A percentile compares a stretch with the other conserved stretches of the same genome.
Evolutionary conservation across 2,329 filamentous ascomycete genomes (phyloP).

Genomic region (Thielaviopsis punctulata): DNA sequence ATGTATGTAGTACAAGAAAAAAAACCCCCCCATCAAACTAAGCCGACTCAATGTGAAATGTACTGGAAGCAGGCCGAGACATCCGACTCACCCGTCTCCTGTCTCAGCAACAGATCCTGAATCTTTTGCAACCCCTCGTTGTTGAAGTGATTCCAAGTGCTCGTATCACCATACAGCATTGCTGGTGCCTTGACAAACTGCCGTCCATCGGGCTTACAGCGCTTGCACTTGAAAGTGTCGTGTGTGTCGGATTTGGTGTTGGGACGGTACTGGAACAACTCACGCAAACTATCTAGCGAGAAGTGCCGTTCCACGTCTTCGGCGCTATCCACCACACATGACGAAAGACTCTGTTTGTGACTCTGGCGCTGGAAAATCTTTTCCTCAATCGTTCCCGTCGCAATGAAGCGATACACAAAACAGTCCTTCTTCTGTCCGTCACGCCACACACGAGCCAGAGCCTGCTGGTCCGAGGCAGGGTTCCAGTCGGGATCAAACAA

Average conservation of each 20-base stretch:
- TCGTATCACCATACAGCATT: conserved; percentile 94
- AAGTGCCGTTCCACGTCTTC: conserved; percentile 98
- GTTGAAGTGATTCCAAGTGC: conserved; percentile 96
- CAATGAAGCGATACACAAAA: conserved; percentile 98
- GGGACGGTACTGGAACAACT: conserved; percentile 82
- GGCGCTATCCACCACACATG: conserved; percentile 87
- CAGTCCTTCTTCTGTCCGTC: conserved; percentile 99
- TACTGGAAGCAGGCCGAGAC: conserved; percentile 97
- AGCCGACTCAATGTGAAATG: conserved; percentile 63
- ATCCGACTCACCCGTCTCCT: conserved; percentile 61
- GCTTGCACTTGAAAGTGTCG: conserved; percentile 96
- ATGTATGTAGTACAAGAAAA: not conserved
- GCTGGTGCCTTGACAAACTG: conserved; percentile 83
- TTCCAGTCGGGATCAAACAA: conserved; percentile 98
- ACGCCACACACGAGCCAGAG: conserved; percentile 91
- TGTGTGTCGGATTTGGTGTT: conserved; percentile 85
- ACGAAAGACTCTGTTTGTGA: conserved; percentile 93
- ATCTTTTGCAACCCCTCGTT: conserved; percentile 63
- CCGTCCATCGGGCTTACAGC: conserved; percentile 72
- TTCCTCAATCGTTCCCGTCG: conserved; percentile 93
- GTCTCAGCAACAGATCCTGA: conserved; percentile 76
- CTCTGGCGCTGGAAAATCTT: conserved; percentile 98
- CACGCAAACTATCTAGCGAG: conserved; percentile 72
- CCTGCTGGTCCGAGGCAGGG: conserved; percentile 91
- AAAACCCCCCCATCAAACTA: conserved; percentile 1